phyloP scores from a whole-genome alignment of 495 filamentous ascomycete species.

The Cercophora sp. region DNA sequence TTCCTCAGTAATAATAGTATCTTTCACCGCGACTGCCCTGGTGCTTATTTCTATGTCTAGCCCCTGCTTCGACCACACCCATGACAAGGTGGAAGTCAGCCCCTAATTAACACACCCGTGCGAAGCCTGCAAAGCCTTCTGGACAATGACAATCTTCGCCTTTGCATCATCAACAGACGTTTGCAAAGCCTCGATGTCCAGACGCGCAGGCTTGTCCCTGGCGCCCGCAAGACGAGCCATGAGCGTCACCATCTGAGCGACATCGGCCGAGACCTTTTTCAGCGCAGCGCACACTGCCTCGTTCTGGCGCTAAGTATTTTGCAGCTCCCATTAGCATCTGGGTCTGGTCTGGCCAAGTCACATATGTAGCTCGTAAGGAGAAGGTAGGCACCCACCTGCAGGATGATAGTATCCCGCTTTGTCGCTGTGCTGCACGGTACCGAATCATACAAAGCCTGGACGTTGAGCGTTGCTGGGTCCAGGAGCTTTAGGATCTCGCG shows the following conservation, averaged over 20 bases:
- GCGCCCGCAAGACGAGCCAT: not conserved
- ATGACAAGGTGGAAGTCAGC: no score
- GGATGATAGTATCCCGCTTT: not conserved
- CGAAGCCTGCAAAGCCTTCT: not conserved
- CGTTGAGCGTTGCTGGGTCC: not conserved
- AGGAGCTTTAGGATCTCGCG: not conserved
- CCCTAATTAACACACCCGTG: no score
- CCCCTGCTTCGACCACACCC: no score
- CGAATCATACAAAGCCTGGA: not conserved
- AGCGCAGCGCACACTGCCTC: not conserved
- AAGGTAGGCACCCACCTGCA: no score
- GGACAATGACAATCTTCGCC: not conserved
- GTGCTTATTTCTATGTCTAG: no score
- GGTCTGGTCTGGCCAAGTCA: not conserved
- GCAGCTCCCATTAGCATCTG: no score
- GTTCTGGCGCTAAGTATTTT: not conserved
- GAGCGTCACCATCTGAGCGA: not conserved
- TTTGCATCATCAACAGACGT: not conserved
- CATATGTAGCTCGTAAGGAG: not conserved
- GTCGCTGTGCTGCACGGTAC: not conserved
- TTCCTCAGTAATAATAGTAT: no score
- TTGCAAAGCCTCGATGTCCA: not conserved
- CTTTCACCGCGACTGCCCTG: no score
- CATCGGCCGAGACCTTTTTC: not conserved
- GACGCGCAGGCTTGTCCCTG: not conserved